Base-by-base conservation (phyloP, 2,329 filamentous ascomycete species). In the Colletotrichum sp. region DNA sequence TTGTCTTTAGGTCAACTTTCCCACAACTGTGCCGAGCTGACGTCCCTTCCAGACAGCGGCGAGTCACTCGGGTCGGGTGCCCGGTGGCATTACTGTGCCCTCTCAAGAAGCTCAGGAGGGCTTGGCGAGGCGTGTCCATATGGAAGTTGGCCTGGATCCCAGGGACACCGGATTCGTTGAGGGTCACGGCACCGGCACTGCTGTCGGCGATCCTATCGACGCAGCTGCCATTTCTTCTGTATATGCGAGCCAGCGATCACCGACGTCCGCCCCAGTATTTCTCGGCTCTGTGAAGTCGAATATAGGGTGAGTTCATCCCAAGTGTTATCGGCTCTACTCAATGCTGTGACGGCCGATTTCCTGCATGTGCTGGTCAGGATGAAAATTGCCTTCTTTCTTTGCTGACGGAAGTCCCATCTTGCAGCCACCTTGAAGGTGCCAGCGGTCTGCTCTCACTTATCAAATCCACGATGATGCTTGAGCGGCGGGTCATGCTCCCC, bases 171-270 rank as follows among this genome's bases (percentile, higher is more conserved):
- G 71, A 16, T 69, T 75, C 60, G 72, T 78, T 24, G 77, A 69
- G 49, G 78, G 78, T 5, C 79, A 81, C 39, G 80, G 79, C 59
- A 79, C 79, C 15, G 79, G 75, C 26, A 79, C 77, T n/a, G 83
- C 84, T 2, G 83, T 87, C 49, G 86, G 86, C 67, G 84, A 90
- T 79, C 83, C 84, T 3, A 79, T 86, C 13, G 82, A 83, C 67
- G 78, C 80, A 2, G 78, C 79, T 9, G 79, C 81, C 3, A 79
- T 82, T 66, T 62, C 81, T 6, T 64, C 77, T 12, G 76, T 80
- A 71, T 76, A 77, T n/a, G 79, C 68, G 28, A 78, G 75, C 32
- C 66, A 78, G 8, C 74, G 78, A 66, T 81, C 79, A 44, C 18
- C 39, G 34, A 68, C 73, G 24, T 77, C 72, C 6, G 78, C 79